phyloP scores from a whole-genome alignment of 164 flowering plant species.

The Vitis amurensis region DNA sequence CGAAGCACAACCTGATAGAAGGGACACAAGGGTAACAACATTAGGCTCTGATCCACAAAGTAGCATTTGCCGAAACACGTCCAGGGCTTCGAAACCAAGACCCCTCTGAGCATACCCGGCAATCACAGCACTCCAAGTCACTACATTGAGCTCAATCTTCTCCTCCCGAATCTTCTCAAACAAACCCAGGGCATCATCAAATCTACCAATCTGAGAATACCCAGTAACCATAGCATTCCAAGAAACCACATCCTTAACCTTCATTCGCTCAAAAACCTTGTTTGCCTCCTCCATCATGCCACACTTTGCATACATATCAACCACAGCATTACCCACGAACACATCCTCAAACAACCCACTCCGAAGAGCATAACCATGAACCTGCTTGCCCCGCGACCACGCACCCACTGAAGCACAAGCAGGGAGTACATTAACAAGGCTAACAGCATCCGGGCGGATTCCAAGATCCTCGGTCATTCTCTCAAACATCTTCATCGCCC shows the following conservation, averaged over 20 bases:
- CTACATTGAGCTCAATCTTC: constrained; percentile 59
- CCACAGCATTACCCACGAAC: constrained; percentile 62
- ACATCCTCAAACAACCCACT: constrained; percentile 46
- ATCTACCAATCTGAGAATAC: constrained; percentile 63
- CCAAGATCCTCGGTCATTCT: constrained; percentile 20
- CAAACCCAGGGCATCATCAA: constrained; percentile 51
- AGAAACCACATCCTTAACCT: constrained; percentile 66
- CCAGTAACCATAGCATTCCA: constrained; percentile 89
- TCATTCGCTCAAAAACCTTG: constrained; percentile 51
- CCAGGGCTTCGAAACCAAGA: constrained; percentile 53
- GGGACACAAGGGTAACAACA: constrained; percentile 66
- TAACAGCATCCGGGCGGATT: constrained; percentile 53
- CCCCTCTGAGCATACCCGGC: constrained; percentile 81
- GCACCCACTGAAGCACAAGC: constrained; percentile 47
- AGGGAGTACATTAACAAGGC: constrained; percentile 65
- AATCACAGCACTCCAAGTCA: constrained; percentile 85
- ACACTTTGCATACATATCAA: constrained; percentile 71
- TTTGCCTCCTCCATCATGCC: constrained; percentile 50
- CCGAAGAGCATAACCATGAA: constrained; percentile 51
- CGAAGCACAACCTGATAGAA: constrained; percentile 75
- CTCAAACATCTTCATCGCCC: constrained; percentile 45
- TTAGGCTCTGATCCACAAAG: constrained; percentile 50
- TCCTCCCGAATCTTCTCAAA: constrained; percentile 54
- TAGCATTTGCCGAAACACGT: constrained; percentile 64
- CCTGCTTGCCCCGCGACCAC: constrained; percentile 36